A percentile compares a stretch with the other conserved stretches of the same genome.
Conservation (phyloP, 1,139 yeast species). For the Saccharomyces pastorianus region DNA sequence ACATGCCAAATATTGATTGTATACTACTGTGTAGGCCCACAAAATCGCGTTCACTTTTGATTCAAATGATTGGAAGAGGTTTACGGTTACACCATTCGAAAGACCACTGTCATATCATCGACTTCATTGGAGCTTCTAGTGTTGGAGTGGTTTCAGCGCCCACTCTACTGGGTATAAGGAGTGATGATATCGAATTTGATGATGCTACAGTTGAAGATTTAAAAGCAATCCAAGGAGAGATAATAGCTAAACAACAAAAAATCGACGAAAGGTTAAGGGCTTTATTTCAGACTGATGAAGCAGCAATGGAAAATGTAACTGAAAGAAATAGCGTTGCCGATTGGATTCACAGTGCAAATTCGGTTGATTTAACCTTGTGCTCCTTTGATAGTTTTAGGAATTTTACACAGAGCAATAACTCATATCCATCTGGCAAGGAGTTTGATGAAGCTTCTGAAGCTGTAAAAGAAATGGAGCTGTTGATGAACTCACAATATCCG, state of each 20-base stretch:
- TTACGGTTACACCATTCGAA: constrained; percentile 57
- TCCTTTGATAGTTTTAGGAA: constrained; percentile 27
- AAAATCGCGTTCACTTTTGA: constrained; percentile 56
- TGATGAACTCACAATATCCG: constrained; percentile 23
- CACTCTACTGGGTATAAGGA: constrained; percentile 42
- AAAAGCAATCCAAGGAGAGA: constrained; percentile 28
- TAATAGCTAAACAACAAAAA: constrained; percentile 7
- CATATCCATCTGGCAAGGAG: constrained; percentile 3
- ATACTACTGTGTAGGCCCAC: constrained; percentile 77
- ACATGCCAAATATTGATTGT: constrained; percentile 83
- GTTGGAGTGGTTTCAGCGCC: constrained; percentile 59
- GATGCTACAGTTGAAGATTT: constrained; percentile 34
- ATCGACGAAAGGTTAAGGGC: constrained; percentile 5
- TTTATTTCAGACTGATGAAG: not conserved
- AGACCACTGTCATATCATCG: constrained; percentile 62
- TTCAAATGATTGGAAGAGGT: constrained; percentile 93
- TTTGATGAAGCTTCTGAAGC: constrained; percentile 2
- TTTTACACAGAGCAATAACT: constrained; percentile 15
- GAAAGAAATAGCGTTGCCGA: constrained; percentile 6
- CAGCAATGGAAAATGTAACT: not conserved
- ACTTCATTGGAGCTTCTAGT: constrained; percentile 58
- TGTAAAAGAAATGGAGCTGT: constrained; percentile 12
- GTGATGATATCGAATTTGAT: constrained; percentile 33
- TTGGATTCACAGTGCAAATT: constrained; percentile 13
- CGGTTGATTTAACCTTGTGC: constrained; percentile 28